Percentiles rank a stretch among this genome's conserved stretches.
phyloP scores from a whole-genome alignment of 2,329 filamentous ascomycete genomes.

The Pseudocercospora musae region DNA sequence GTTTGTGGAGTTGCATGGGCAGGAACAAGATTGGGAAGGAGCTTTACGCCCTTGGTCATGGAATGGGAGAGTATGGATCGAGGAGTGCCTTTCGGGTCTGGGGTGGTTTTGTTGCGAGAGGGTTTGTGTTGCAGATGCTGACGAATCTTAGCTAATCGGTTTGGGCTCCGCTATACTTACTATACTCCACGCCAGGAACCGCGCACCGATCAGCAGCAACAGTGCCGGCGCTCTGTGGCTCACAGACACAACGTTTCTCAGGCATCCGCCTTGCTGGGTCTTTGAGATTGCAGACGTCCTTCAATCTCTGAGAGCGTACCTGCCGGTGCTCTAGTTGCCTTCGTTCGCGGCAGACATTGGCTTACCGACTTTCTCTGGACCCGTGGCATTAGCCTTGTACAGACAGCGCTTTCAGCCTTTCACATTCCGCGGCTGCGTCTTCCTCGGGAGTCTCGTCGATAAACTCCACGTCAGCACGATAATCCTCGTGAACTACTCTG shows the following conservation, averaged over 20 bases:
- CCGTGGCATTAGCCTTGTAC: conserved; percentile 39
- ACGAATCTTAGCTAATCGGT: conserved; percentile 12
- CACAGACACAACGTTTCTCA: conserved; percentile 38
- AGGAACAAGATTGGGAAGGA: conserved; percentile 45
- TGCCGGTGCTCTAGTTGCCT: conserved; percentile 44
- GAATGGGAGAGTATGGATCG: conserved; percentile 43
- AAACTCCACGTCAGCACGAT: conserved; percentile 39
- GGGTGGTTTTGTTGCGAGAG: conserved; percentile 31
- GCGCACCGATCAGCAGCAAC: background rate
- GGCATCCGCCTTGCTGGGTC: conserved; percentile 39
- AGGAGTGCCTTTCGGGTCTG: conserved; percentile 46
- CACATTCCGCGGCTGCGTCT: conserved; percentile 37
- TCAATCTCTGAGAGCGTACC: conserved; percentile 43
- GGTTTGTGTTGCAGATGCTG: background rate
- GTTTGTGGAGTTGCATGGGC: conserved; percentile 51
- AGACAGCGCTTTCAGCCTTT: no score
- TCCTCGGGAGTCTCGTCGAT: conserved; percentile 41
- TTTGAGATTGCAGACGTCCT: conserved; percentile 42
- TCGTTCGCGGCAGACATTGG: conserved; percentile 39
- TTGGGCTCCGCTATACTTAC: no score
- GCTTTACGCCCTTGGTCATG: conserved; percentile 44
- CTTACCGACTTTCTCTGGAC: conserved; percentile 35
- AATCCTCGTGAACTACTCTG: conserved; percentile 37
- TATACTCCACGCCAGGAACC: background rate
- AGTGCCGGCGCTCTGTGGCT: conserved; percentile 13